Percentiles rank a stretch among this genome's conserved stretches.
phyloP scores from a whole-genome alignment of 1,284 basidiomycete species.

The Ganoderma resinaceum region DNA sequence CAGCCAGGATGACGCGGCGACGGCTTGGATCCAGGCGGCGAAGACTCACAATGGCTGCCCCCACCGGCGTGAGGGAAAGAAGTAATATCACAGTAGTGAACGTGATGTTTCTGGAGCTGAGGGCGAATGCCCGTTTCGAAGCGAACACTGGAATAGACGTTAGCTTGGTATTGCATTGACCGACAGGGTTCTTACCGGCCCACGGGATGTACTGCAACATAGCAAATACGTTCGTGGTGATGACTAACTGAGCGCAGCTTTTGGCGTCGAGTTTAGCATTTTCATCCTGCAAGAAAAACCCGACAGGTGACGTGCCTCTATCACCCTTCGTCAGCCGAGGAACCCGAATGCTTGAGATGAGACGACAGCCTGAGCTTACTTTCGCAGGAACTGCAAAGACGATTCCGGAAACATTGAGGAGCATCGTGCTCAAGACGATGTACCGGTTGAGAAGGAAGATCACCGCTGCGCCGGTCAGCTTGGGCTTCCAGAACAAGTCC shows the following conservation, averaged over 20 bases:
- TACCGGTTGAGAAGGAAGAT: constrained; percentile 14
- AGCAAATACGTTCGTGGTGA: constrained; percentile 7
- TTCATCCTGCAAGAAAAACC: not conserved
- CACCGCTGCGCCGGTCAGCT: not conserved
- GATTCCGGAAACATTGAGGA: not conserved
- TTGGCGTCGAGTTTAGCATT: not conserved
- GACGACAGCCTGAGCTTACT: not conserved
- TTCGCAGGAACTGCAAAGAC: not conserved
- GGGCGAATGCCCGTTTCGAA: constrained; percentile 2
- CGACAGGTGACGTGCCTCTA: not conserved
- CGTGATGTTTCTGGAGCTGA: not conserved
- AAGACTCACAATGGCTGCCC: not conserved
- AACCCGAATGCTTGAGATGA: too few relatives aligned
- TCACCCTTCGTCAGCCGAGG: not conserved
- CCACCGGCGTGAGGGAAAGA: constrained; percentile 1
- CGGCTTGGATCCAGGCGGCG: not conserved
- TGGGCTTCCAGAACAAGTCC: constrained; percentile 4
- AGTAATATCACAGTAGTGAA: not conserved
- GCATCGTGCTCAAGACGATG: constrained; percentile 1
- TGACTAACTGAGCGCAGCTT: not conserved
- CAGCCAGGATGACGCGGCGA: not conserved
- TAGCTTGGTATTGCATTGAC: not conserved
- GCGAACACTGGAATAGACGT: not conserved
- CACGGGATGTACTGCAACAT: constrained; percentile 12
- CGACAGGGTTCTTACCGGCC: constrained; percentile 1